Evolutionary conservation across 805 yeast genomes (phyloP).

Genomic region (Hanseniaspora jakobsenii): DNA sequence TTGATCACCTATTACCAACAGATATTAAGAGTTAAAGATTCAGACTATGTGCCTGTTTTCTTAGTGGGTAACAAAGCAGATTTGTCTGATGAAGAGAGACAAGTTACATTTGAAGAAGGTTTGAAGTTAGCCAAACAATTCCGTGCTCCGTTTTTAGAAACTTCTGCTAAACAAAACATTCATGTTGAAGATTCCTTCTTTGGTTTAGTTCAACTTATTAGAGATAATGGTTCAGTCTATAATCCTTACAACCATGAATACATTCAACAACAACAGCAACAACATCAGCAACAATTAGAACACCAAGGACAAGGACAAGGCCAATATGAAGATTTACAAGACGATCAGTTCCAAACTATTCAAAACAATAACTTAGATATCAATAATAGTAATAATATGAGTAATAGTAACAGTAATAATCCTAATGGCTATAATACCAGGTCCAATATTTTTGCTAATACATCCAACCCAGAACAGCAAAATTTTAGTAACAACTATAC

Average conservation of each 20-base stretch:
- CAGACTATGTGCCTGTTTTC: slow-evolving; percentile 62
- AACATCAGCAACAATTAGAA: too few relatives aligned
- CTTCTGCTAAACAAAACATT: slow-evolving; percentile 81
- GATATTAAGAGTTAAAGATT: slow-evolving; percentile 63
- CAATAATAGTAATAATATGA: not conserved
- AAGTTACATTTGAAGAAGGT: slow-evolving; percentile 60
- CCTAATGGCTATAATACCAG: too few relatives aligned
- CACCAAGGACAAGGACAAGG: too few relatives aligned
- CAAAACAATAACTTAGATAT: not conserved
- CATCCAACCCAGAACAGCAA: too few relatives aligned
- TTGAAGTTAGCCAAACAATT: slow-evolving; percentile 48
- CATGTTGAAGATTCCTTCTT: slow-evolving; percentile 81
- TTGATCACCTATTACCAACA: slow-evolving; percentile 69
- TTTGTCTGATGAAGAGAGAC: slow-evolving; percentile 54
- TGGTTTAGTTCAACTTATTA: slow-evolving; percentile 50
- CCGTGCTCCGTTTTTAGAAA: slow-evolving; percentile 70
- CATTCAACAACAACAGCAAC: too few relatives aligned
- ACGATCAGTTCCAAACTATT: too few relatives aligned
- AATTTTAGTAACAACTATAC: too few relatives aligned
- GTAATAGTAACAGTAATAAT: not conserved
- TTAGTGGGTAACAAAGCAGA: slow-evolving; percentile 76
- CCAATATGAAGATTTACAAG: too few relatives aligned
- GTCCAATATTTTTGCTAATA: too few relatives aligned
- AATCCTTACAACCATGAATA: slow-evolving; percentile 21
- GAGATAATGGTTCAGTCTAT: slow-evolving; percentile 28